These are phyloP conservation scores for Phytophthora hibernalis DNA, from an alignment of 352 stramenopile species.

Conservation along the genomic window DNA sequence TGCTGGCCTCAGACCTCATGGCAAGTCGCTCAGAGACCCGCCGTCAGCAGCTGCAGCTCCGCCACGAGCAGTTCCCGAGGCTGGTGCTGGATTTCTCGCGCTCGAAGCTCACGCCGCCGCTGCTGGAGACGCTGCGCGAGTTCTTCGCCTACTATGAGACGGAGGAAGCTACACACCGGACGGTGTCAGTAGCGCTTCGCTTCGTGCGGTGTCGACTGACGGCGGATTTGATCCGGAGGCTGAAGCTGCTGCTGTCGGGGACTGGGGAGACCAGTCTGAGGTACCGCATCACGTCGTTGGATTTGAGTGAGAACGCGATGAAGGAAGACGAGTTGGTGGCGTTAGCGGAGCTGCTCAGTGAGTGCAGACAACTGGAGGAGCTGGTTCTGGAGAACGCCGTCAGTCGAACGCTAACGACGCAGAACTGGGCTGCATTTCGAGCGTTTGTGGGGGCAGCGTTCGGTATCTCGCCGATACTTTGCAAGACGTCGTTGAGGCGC, in stretches of 20 bases:
- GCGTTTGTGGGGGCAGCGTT: conserved; percentile 35
- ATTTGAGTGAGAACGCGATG: conserved; percentile 45
- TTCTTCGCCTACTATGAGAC: conserved; percentile 23
- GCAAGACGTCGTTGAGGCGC: conserved; percentile 22
- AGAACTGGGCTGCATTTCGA: conserved; percentile 39
- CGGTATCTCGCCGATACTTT: background rate
- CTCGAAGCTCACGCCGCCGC: conserved; percentile 21
- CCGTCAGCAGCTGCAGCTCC: conserved; percentile 30
- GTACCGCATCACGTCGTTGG: conserved; percentile 33
- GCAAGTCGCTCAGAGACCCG: background rate
- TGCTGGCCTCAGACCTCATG: conserved; percentile 35
- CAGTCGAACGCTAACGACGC: conserved; percentile 17
- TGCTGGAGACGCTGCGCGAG: conserved; percentile 23
- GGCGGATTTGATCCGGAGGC: conserved; percentile 18
- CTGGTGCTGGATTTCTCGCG: conserved; percentile 50
- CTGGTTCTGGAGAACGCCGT: conserved; percentile 43
- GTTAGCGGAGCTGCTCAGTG: conserved; percentile 26
- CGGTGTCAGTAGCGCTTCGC: conserved; percentile 31
- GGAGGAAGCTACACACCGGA: conserved; percentile 4
- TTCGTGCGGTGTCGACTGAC: conserved; percentile 36
- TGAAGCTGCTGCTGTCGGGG: conserved; percentile 21
- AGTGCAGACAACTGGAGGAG: conserved; percentile 26
- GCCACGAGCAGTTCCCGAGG: conserved; percentile 37
- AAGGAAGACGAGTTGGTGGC: conserved; percentile 24
- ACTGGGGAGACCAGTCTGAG: background rate